Percentiles rank a stretch among this genome's conserved stretches.
These are phyloP conservation scores for Dalbergia cochinchinensis DNA, from an alignment of 306 rosid genomes.

Conservation along the genomic window DNA sequence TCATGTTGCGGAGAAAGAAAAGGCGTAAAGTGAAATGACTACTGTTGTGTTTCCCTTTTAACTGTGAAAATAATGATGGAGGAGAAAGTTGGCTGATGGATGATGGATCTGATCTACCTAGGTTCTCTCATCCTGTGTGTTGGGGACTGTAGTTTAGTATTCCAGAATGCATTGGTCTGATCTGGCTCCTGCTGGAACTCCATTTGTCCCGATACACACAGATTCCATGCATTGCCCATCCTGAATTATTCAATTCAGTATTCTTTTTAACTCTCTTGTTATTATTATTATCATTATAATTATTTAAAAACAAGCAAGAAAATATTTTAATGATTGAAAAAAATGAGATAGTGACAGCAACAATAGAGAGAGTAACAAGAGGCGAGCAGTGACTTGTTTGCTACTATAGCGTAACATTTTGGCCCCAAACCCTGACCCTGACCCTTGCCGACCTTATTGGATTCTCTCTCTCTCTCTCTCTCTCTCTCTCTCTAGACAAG, in stretches of 20 bases:
- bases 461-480: background rate
- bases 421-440: background rate
- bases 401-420: too few relatives aligned
- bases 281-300: background rate
- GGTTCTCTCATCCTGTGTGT: too few relatives aligned
- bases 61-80: slow-evolving; percentile 1
- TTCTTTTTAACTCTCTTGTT: background rate
- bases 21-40: background rate
- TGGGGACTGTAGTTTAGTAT: background rate
- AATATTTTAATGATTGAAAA: background rate
- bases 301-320: background rate
- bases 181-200: background rate
- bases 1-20: background rate
- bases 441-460: too few relatives aligned
- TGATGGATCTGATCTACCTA: background rate
- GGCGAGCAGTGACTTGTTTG: background rate
- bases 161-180: background rate
- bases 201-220: background rate
- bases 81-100: background rate
- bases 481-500: background rate
- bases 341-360: background rate
- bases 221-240: background rate
- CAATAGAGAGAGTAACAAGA: background rate
- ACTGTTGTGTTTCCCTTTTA: background rate
- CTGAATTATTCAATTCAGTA: background rate